Conservation (phyloP, 2,329 filamentous ascomycete genomes). For the Chrysoporthe deuterocubensis region DNA sequence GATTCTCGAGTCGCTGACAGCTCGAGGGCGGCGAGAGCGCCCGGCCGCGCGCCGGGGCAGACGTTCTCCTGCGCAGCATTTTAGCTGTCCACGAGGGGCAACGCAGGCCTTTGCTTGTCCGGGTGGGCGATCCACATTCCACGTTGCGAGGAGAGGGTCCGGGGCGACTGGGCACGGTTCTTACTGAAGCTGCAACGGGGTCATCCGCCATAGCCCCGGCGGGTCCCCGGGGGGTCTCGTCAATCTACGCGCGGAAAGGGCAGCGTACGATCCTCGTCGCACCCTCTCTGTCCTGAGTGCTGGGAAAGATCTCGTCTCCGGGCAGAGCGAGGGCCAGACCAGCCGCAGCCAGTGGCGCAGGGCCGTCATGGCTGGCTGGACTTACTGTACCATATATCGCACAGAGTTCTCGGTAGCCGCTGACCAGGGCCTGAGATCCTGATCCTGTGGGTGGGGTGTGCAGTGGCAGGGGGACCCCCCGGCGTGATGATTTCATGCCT, state of each 20-base stretch:
- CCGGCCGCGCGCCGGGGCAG: too few relatives aligned
- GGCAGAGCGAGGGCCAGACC: not conserved
- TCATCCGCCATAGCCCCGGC: not conserved
- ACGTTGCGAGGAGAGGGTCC: too few relatives aligned
- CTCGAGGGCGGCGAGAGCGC: too few relatives aligned
- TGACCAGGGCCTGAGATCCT: slow-evolving; percentile 1
- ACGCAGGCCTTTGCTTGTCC: not conserved
- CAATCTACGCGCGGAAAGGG: too few relatives aligned
- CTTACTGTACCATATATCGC: not conserved
- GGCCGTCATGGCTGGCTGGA: not conserved
- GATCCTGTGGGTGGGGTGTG: not conserved
- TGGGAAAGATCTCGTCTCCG: not conserved
- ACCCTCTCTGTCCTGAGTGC: too few relatives aligned
- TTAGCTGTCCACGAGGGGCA: too few relatives aligned
- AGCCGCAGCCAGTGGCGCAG: slow-evolving; percentile 1
- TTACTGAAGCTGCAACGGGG: not conserved
- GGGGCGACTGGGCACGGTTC: too few relatives aligned
- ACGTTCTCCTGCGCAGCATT: too few relatives aligned
- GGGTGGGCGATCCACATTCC: too few relatives aligned
- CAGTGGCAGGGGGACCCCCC: not conserved
- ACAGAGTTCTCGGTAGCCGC: not conserved
- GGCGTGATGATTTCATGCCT: slow-evolving; percentile 1
- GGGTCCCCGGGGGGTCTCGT: too few relatives aligned
- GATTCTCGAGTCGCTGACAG: too few relatives aligned
- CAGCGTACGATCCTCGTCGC: too few relatives aligned